These are phyloP conservation scores for Ustilago curta DNA, from an alignment of 1,284 basidiomycete species.

Conservation along the genomic window DNA sequence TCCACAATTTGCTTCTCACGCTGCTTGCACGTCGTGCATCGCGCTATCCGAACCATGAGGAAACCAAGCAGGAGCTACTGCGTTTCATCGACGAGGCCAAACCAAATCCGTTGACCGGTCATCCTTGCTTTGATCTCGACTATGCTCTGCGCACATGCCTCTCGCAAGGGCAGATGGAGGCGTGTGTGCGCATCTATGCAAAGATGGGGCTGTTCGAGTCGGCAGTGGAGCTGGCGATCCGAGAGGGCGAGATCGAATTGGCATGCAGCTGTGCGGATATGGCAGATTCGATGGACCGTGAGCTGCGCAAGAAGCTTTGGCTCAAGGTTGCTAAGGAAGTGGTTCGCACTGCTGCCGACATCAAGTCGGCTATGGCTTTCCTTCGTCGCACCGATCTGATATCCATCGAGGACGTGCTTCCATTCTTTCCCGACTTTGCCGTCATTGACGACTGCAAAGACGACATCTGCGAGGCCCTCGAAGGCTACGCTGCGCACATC, in stretches of 20 bases:
- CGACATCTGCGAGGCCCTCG: conserved; percentile 94
- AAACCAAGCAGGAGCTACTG: conserved; percentile 82
- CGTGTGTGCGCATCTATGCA: conserved; percentile 96
- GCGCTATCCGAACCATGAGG: conserved; percentile 15
- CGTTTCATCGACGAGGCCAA: conserved; percentile 88
- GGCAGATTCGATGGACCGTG: conserved; percentile 39
- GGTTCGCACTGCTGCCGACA: conserved; percentile 95
- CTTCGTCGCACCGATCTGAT: conserved; percentile 91
- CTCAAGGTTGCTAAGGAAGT: conserved; percentile 96
- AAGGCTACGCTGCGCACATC: conserved; percentile 92
- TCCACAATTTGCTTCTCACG: conserved; percentile 94
- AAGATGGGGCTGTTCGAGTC: conserved; percentile 98
- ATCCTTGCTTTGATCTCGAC: conserved; percentile 95
- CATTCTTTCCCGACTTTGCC: conserved; percentile 99
- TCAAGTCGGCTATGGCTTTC: conserved; percentile 98
- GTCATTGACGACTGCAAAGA: conserved; percentile 99
- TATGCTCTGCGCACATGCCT: conserved; percentile 92
- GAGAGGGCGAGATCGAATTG: conserved; percentile 72
- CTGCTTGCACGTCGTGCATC: conserved; percentile 75
- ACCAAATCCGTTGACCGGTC: conserved; percentile 80
- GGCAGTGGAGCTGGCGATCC: conserved; percentile 91
- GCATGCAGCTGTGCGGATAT: conserved; percentile 66
- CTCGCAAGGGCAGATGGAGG: conserved; percentile 79
- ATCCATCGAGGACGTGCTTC: conserved; percentile 97
- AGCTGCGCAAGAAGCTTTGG: conserved; percentile 91